A percentile compares a stretch with the other conserved stretches of the same genome.
Conservation (phyloP, 148 eudicot species). For the Chenopodium album region DNA sequence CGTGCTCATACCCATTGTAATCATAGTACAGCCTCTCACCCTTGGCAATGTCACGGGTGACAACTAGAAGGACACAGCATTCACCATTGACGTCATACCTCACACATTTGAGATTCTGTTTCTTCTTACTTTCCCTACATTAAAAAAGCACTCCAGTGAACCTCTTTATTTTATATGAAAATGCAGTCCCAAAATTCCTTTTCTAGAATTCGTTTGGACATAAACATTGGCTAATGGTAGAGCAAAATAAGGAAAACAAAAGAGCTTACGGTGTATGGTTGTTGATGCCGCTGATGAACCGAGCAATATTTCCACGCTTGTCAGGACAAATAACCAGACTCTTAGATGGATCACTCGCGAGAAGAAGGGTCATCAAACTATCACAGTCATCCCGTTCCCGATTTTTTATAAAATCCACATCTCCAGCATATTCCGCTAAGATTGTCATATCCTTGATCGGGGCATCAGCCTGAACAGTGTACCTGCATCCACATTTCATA, state of each 20-base stretch:
- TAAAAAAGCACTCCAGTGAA: neutral
- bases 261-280: slow-evolving; percentile 72
- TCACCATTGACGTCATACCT: slow-evolving; percentile 79
- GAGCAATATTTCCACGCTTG: slow-evolving; percentile 86
- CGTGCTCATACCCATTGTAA: slow-evolving; percentile 84
- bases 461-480: slow-evolving; percentile 79
- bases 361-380: slow-evolving; percentile 91
- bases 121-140: slow-evolving; percentile 79
- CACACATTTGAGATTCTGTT: slow-evolving; percentile 81
- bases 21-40: slow-evolving; percentile 96
- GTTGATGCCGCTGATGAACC: slow-evolving; percentile 92
- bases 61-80: slow-evolving; percentile 75
- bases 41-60: slow-evolving; percentile 79
- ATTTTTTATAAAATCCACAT: slow-evolving; percentile 83
- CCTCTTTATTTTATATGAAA: neutral
- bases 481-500: slow-evolving; percentile 43
- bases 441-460: slow-evolving; percentile 83
- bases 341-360: slow-evolving; percentile 54
- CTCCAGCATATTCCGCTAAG: slow-evolving; percentile 77
- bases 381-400: slow-evolving; percentile 87
- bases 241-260: neutral
- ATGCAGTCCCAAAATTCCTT: neutral
- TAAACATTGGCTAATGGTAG: neutral
- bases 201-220: neutral
- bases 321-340: slow-evolving; percentile 92